A percentile compares a stretch with the other conserved stretches of the same genome.
Evolutionary conservation across 495 filamentous ascomycete genomes (phyloP).

Genomic region (Neurospora sp.): DNA sequence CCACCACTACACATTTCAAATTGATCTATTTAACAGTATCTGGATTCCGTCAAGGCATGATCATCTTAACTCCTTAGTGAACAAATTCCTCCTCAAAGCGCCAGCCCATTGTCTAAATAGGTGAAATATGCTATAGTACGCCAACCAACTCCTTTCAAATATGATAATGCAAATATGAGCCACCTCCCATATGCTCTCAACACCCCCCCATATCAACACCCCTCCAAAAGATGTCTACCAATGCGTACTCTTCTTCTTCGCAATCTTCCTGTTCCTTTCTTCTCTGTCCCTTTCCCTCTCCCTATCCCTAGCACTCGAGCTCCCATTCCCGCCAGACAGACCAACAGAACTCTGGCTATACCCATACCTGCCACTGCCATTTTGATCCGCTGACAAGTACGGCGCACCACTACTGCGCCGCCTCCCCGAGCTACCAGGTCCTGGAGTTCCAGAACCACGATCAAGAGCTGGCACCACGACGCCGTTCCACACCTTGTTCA

Average conservation of each 20-base stretch:
- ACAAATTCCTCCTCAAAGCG: neutral
- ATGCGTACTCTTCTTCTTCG: conserved; percentile 37
- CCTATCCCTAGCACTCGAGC: conserved; percentile 13
- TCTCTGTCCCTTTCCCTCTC: conserved; percentile 18
- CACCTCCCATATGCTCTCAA: neutral
- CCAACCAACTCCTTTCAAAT: neutral
- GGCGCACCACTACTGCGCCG: neutral
- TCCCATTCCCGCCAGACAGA: conserved; percentile 3
- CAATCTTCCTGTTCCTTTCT: conserved; percentile 19
- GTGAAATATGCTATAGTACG: neutral
- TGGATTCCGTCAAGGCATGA: neutral
- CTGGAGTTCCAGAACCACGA: neutral
- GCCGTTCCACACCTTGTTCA: conserved; percentile 21
- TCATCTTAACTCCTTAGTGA: neutral
- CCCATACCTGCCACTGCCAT: neutral
- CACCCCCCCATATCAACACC: neutral
- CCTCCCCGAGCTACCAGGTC: neutral
- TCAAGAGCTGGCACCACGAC: conserved; percentile 1
- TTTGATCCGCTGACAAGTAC: neutral
- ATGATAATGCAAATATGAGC: neutral
- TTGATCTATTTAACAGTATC: neutral
- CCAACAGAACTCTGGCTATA: neutral
- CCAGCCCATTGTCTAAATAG: neutral
- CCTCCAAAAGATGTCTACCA: conserved; percentile 15
- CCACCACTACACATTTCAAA: neutral